These are phyloP conservation scores for Haematococcus sp. DNA, from an alignment of 139 green algal species.

Conservation along the genomic window DNA sequence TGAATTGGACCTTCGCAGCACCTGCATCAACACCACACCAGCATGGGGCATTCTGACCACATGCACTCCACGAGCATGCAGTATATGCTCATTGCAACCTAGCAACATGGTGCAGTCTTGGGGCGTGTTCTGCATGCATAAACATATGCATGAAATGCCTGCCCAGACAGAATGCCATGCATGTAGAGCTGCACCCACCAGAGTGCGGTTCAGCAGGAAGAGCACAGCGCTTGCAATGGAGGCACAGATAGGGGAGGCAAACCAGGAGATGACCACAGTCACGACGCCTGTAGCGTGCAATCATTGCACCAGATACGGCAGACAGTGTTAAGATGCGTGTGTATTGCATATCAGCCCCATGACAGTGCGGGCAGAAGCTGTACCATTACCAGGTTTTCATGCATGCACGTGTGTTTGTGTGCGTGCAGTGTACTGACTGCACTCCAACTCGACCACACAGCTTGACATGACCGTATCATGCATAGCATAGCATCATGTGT, in stretches of 20 bases:
- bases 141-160: slow-evolving; percentile 23
- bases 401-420: too few relatives aligned
- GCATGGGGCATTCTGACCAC: not conserved
- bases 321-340: not conserved
- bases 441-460: too few relatives aligned
- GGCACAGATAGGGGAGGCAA: slow-evolving; percentile 25
- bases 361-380: too few relatives aligned
- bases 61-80: not conserved
- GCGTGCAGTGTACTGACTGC: too few relatives aligned
- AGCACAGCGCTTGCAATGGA: slow-evolving; percentile 17
- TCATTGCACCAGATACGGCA: too few relatives aligned
- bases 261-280: slow-evolving; percentile 31
- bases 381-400: too few relatives aligned
- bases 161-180: slow-evolving; percentile 34
- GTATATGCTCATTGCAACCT: not conserved
- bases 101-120: not conserved
- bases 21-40: not conserved
- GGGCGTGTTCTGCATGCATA: not conserved
- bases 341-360: too few relatives aligned
- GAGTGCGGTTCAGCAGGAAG: slow-evolving; percentile 28
- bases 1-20: not conserved
- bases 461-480: too few relatives aligned
- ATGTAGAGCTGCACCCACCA: slow-evolving; percentile 4
- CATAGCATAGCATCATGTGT: too few relatives aligned
- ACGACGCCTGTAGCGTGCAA: slow-evolving; percentile 22